Evolutionary conservation across 2,329 filamentous ascomycete species (phyloP), one percentile per base, ranked within the genome.

Genomic region (Aspergillus sp.): DNA sequence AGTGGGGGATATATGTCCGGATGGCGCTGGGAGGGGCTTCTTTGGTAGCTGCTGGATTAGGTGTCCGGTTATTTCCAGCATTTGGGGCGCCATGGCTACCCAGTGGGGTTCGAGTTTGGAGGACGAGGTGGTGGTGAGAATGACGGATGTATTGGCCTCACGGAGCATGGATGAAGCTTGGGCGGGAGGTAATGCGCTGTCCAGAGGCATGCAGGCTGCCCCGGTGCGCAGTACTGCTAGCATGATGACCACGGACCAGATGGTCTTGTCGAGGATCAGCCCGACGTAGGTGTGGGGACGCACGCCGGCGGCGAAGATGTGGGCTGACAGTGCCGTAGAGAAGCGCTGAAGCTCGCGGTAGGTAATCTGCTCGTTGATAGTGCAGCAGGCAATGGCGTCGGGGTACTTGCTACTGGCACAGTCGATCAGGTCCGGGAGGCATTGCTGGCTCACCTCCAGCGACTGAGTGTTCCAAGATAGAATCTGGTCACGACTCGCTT

Each of bases 191-290:
- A 39, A 1, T 25, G 52, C 1, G 25, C 38, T 12, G 6, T 55
- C 52, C 2, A 55, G 52, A 15, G 52, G 52, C 39, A 55, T 50
- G 41, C 49, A 45, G 25, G 50, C 57, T 1, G 57, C 60, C 1
- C 62, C 62, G 13, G 60, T n/a, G 7, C 62, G 59, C 57, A 50
- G 58, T 8, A 62, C 19, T 15, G 60, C 62, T 7, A 64, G 55
- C 57, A 62, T 60, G 17, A 52, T 55, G n/a, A 64, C 49, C 39
- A 60, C 56, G 1, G 57, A 56, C 62, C 62, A 64, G 21, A 55
- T 39, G 30, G 55, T 53, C 47, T 64, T 63, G 4, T 61, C 59
- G 25, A 63, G 59, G 8, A 59, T 55, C 17, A 65, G 43, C 5
- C 59, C 59, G 12, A 65, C 55, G 25, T 59, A 17, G n/a, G 56